These are phyloP conservation scores for Cutaneotrichosporon cutaneum DNA, from an alignment of 1,284 basidiomycete genomes.

Conservation along the genomic window DNA sequence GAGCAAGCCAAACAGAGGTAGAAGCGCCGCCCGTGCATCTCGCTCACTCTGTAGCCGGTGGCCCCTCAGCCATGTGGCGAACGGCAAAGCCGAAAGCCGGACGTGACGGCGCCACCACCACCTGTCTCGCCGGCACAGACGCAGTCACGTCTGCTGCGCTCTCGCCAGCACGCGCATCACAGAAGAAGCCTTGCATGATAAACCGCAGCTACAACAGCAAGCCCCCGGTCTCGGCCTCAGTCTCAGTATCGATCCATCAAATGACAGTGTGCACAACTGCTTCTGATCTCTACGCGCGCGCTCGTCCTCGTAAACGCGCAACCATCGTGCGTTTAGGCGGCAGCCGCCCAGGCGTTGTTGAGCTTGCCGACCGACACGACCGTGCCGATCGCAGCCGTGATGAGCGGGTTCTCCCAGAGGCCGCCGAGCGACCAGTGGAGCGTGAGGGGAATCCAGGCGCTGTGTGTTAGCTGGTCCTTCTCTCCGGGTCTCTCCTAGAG, in stretches of 20 bases:
- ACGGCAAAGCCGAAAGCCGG: neutral
- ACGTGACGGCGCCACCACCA: neutral
- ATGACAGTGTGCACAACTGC: constrained; percentile 1
- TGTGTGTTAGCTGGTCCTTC: constrained; percentile 10
- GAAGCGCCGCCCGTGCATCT: neutral
- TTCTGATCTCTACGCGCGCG: constrained; percentile 7
- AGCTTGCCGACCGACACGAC: constrained; percentile 20
- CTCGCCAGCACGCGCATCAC: neutral
- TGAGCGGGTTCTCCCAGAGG: constrained; percentile 44
- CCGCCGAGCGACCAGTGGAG: constrained; percentile 50
- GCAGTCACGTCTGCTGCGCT: too few species aligned
- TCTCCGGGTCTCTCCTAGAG: neutral
- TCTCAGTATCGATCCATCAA: neutral
- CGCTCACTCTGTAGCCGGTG: neutral
- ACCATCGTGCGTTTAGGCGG: neutral
- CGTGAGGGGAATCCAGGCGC: constrained; percentile 50
- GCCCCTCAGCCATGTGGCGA: neutral
- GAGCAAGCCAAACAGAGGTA: too few species aligned
- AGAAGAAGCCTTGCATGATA: constrained; percentile 2
- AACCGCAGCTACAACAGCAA: constrained; percentile 2
- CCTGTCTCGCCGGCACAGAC: too few species aligned
- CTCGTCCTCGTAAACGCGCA: neutral
- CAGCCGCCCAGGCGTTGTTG: constrained; percentile 13
- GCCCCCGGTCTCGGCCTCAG: neutral
- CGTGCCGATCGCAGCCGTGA: constrained; percentile 38